A percentile compares a stretch with the other conserved stretches of the same genome.
phyloP scores from a whole-genome alignment of 2,329 filamentous ascomycete species.

The Alternaria sp. region DNA sequence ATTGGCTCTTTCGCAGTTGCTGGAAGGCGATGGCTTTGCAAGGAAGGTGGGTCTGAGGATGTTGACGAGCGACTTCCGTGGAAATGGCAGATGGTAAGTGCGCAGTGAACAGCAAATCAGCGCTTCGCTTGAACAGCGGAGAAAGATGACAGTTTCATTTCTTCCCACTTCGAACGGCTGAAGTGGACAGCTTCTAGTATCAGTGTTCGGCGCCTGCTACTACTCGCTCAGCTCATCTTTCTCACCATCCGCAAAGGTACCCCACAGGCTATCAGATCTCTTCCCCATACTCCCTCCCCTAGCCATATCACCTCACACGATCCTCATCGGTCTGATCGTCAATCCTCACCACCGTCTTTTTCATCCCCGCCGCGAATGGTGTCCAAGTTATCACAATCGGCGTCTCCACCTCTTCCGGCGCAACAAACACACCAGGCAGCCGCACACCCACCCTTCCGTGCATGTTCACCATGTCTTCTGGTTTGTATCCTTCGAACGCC shows the following conservation, averaged over 20 bases:
- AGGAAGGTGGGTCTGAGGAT: background rate
- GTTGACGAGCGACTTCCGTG: background rate
- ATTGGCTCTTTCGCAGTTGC: accelerated
- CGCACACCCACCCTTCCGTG: background rate
- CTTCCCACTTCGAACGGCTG: background rate
- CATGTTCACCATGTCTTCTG: background rate
- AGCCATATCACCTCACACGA: background rate
- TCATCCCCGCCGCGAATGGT: background rate
- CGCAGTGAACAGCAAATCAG: background rate
- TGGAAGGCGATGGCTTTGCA: background rate
- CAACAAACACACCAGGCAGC: background rate
- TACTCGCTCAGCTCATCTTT: background rate
- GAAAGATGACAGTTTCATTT: background rate
- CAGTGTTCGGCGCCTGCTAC: background rate
- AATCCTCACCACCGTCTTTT: background rate
- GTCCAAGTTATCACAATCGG: background rate
- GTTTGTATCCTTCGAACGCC: background rate
- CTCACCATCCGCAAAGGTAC: background rate
- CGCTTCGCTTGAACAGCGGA: background rate
- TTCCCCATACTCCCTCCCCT: background rate
- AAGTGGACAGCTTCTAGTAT: background rate
- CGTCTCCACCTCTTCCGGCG: background rate
- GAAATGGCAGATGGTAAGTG: background rate
- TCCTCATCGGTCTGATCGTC: background rate
- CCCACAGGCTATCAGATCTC: background rate